These are phyloP conservation scores for Kodamaea suecica DNA, from an alignment of 1,139 yeast species.

Conservation along the genomic window DNA sequence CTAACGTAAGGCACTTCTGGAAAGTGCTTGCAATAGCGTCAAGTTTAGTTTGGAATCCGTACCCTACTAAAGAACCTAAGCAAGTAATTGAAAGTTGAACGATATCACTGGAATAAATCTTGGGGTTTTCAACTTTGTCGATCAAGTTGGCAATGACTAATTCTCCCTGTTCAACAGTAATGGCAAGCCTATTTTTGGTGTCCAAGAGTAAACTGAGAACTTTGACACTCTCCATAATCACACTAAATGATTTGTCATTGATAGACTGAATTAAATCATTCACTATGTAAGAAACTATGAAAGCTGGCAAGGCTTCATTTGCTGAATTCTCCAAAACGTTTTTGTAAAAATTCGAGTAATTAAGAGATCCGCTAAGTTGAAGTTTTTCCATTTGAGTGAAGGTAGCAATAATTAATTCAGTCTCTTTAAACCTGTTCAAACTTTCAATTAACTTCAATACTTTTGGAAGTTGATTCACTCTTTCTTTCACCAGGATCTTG, in stretches of 20 bases:
- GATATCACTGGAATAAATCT: slow-evolving; percentile 49
- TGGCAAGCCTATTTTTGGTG: slow-evolving; percentile 10
- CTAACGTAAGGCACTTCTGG: slow-evolving; percentile 26
- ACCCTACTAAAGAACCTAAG: slow-evolving; percentile 14
- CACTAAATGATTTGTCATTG: slow-evolving; percentile 35
- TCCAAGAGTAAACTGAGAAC: slow-evolving; percentile 33
- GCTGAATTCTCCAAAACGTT: slow-evolving; percentile 20
- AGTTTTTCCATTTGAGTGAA: slow-evolving; percentile 18
- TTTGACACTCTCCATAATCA: slow-evolving; percentile 49
- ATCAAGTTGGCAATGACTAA: slow-evolving; percentile 20
- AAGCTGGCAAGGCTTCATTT: slow-evolving; percentile 11
- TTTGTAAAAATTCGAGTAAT: slow-evolving; percentile 27
- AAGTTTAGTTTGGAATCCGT: slow-evolving; percentile 5
- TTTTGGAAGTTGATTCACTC: slow-evolving; percentile 23
- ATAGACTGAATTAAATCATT: slow-evolving; percentile 44
- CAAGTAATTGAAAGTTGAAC: slow-evolving; percentile 43
- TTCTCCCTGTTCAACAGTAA: slow-evolving; percentile 12
- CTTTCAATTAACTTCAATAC: slow-evolving; percentile 30
- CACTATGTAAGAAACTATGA: slow-evolving; percentile 31
- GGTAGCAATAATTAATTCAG: slow-evolving; percentile 7
- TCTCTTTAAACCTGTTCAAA: slow-evolving; percentile 17
- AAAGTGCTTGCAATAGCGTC: slow-evolving; percentile 9
- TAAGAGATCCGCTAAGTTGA: slow-evolving; percentile 21
- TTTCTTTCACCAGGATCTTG: slow-evolving; percentile 19
- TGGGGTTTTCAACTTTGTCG: slow-evolving; percentile 33